Conservation (phyloP, 2,329 filamentous ascomycete species). For the Trichoderma atroviride region DNA sequence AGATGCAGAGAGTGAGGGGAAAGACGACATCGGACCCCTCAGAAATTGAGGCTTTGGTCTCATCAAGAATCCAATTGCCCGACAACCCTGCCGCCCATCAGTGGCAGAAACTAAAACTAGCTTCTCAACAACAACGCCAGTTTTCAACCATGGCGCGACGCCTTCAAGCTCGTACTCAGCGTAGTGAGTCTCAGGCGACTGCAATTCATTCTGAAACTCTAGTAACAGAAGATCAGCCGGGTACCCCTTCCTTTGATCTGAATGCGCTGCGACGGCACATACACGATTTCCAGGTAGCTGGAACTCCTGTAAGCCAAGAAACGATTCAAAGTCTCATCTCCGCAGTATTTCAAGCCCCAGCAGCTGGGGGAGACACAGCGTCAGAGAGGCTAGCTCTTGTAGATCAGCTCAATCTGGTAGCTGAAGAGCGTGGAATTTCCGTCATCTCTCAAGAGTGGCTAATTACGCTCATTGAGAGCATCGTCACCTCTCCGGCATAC, state of each 20-base stretch:
- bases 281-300: conserved; percentile 45
- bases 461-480: conserved; percentile 48
- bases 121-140: conserved; percentile 40
- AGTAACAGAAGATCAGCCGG: conserved; percentile 15
- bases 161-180: conserved; percentile 26
- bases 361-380: conserved; percentile 31
- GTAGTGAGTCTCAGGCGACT: conserved; percentile 2
- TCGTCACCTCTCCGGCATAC: conserved; percentile 39
- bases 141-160: conserved; percentile 41
- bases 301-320: conserved; percentile 41
- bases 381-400: conserved; percentile 43
- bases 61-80: conserved; percentile 40
- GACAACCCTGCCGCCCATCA: conserved; percentile 37
- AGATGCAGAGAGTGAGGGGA: conserved; percentile 38
- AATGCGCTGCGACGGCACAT: conserved; percentile 37
- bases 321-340: conserved; percentile 44
- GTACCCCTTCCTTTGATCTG: conserved; percentile 27
- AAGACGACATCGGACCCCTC: conserved; percentile 32
- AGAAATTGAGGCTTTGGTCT: conserved; percentile 39
- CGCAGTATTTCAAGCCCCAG: conserved; percentile 40
- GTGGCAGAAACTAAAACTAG: conserved; percentile 42
- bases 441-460: conserved; percentile 53
- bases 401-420: conserved; percentile 48
- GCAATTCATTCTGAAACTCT: not conserved
- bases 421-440: conserved; percentile 49